Evolutionary conservation across 2,329 filamentous ascomycete species (phyloP).

Genomic region (Trichophyton verrucosum): DNA sequence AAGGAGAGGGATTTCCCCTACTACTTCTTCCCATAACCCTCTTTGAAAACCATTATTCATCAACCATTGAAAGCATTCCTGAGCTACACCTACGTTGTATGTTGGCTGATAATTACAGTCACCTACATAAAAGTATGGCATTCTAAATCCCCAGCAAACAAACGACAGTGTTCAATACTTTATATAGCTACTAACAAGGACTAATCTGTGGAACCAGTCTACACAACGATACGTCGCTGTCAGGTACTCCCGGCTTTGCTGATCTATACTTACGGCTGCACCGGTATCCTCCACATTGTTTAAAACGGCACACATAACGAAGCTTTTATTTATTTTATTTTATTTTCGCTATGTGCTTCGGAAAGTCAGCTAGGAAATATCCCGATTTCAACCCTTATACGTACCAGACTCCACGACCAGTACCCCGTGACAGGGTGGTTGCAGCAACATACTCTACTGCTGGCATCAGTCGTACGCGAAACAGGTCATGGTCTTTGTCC

Average conservation of each 20-base stretch:
- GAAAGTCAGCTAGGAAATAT: neutral
- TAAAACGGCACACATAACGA: neutral
- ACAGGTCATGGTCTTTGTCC: neutral
- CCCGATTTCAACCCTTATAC: conserved; percentile 4
- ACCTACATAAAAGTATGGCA: too few relatives aligned
- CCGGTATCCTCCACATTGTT: neutral
- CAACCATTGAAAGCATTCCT: too few relatives aligned
- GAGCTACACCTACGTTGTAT: too few relatives aligned
- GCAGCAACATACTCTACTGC: neutral
- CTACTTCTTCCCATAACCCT: neutral
- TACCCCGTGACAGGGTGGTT: neutral
- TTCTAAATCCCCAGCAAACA: too few relatives aligned
- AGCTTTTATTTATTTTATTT: neutral
- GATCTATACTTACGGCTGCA: neutral
- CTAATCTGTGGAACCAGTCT: too few relatives aligned
- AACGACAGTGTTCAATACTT: too few relatives aligned
- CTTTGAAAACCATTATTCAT: neutral
- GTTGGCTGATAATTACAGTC: too few relatives aligned
- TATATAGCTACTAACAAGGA: too few relatives aligned
- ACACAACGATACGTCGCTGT: too few relatives aligned
- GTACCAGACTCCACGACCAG: neutral
- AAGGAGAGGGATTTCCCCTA: neutral
- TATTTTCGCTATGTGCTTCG: conserved; percentile 6
- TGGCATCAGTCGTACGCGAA: neutral
- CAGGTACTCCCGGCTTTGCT: neutral